These are phyloP conservation scores for Colletotrichum sp. DNA, from an alignment of 2,329 filamentous ascomycete genomes.

Conservation along the genomic window DNA sequence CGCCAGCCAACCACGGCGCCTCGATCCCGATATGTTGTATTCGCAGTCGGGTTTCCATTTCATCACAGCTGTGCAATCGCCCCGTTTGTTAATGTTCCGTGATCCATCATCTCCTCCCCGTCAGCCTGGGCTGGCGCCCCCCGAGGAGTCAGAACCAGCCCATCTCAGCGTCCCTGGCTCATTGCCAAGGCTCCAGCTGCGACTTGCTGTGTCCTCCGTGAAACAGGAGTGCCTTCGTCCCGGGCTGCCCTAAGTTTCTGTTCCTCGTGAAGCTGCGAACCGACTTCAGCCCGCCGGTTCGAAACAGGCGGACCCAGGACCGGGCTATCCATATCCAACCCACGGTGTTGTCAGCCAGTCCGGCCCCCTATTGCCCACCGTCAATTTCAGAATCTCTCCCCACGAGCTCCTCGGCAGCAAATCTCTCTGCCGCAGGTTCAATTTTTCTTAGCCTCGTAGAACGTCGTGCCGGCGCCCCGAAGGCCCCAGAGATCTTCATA, in stretches of 20 bases:
- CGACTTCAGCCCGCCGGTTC: slow-evolving; percentile 1
- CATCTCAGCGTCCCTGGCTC: neutral
- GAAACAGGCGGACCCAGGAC: neutral
- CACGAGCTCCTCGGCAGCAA: neutral
- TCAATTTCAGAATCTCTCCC: neutral
- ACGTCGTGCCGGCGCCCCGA: neutral
- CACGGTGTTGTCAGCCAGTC: neutral
- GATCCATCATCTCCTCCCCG: neutral
- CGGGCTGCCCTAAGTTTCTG: neutral
- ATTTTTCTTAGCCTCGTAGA: neutral
- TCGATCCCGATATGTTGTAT: neutral
- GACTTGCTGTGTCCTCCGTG: neutral
- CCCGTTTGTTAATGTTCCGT: neutral
- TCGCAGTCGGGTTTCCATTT: neutral
- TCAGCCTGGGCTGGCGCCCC: neutral
- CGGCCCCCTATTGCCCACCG: neutral
- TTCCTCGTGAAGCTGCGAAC: neutral
- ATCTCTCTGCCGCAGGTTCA: neutral
- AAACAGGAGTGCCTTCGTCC: slow-evolving; percentile 5
- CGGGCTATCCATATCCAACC: neutral
- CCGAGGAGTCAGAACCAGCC: neutral
- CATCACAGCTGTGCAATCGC: neutral
- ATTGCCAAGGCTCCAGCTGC: neutral
- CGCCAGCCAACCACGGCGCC: neutral
- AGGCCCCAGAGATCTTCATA: slow-evolving; percentile 17